phyloP scores from a whole-genome alignment of 108 stramenopile genomes.

The Bacterosira constricta region DNA sequence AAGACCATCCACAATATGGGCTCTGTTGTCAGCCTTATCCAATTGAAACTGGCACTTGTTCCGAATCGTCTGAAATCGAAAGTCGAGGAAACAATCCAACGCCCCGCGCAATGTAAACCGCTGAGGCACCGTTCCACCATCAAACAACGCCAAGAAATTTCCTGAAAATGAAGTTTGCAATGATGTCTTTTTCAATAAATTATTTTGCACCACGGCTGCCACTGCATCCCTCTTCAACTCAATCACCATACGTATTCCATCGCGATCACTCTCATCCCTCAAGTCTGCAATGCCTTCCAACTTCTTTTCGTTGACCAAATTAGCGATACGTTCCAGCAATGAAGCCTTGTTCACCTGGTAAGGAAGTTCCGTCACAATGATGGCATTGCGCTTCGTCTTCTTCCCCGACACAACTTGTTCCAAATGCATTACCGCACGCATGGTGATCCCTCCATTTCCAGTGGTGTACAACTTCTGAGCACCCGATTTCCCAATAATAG shows the following conservation, averaged over 20 bases:
- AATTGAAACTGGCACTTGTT: slow-evolving; percentile 76
- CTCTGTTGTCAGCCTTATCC: slow-evolving; percentile 80
- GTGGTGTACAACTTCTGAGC: slow-evolving; percentile 79
- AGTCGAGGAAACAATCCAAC: slow-evolving; percentile 90
- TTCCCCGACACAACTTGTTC: slow-evolving; percentile 70
- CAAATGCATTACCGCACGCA: slow-evolving; percentile 88
- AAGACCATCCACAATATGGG: slow-evolving; percentile 93
- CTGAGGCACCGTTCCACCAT: slow-evolving; percentile 77
- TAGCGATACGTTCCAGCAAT: slow-evolving; percentile 93
- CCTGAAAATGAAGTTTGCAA: slow-evolving; percentile 93
- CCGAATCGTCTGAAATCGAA: slow-evolving; percentile 93
- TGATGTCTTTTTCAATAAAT: slow-evolving; percentile 93
- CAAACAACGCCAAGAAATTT: slow-evolving; percentile 90
- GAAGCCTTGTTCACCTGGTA: slow-evolving; percentile 96
- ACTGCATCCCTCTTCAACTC: slow-evolving; percentile 96
- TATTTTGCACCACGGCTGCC: slow-evolving; percentile 86
- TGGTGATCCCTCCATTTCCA: slow-evolving; percentile 90
- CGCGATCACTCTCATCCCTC: slow-evolving; percentile 93
- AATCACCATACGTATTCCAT: slow-evolving; percentile 97
- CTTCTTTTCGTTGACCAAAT: slow-evolving; percentile 95
- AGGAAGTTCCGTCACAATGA: slow-evolving; percentile 94
- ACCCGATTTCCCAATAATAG: slow-evolving; percentile 81
- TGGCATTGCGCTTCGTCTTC: slow-evolving; percentile 74
- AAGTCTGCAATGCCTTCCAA: slow-evolving; percentile 88
- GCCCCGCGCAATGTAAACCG: slow-evolving; percentile 89